Evolutionary conservation across 1,139 yeast species (phyloP).

Genomic region (Suhomyces atakaporum): DNA sequence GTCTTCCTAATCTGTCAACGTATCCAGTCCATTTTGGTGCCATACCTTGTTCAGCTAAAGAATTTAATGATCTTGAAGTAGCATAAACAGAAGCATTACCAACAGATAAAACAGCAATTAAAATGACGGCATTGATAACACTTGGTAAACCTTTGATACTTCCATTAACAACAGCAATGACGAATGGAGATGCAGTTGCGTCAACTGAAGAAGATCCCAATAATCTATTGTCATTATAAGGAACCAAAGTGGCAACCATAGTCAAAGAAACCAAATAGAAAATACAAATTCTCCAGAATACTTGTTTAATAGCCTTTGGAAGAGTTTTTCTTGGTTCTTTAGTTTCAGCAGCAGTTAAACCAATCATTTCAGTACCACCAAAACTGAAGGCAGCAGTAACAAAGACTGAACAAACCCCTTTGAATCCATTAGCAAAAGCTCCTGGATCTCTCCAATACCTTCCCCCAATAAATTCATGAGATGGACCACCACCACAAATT

Average conservation of each 20-base stretch:
- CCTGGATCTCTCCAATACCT: conserved; percentile 44
- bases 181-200: conserved; percentile 62
- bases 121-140: conserved; percentile 51
- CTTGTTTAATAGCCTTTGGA: conserved; percentile 75
- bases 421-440: conserved; percentile 44
- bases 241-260: conserved; percentile 48
- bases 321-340: conserved; percentile 50
- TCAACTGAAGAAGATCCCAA: conserved; percentile 44
- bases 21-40: conserved; percentile 37
- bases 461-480: conserved; percentile 26
- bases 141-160: conserved; percentile 58
- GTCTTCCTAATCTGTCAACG: conserved; percentile 35
- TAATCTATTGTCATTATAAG: conserved; percentile 37
- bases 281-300: conserved; percentile 68
- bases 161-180: conserved; percentile 56
- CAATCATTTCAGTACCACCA: conserved; percentile 45
- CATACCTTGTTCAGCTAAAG: conserved; percentile 35
- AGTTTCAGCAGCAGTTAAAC: conserved; percentile 52
- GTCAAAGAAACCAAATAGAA: conserved; percentile 55
- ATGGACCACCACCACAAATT: conserved; percentile 42
- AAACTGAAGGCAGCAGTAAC: conserved; percentile 31
- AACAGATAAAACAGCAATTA: conserved; percentile 50
- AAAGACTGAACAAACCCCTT: conserved; percentile 49
- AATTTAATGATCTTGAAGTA: conserved; percentile 34
- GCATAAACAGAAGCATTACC: conserved; percentile 46